Base-by-base conservation (phyloP, 2,329 filamentous ascomycete genomes). In the Talaromyces pinophilus region DNA sequence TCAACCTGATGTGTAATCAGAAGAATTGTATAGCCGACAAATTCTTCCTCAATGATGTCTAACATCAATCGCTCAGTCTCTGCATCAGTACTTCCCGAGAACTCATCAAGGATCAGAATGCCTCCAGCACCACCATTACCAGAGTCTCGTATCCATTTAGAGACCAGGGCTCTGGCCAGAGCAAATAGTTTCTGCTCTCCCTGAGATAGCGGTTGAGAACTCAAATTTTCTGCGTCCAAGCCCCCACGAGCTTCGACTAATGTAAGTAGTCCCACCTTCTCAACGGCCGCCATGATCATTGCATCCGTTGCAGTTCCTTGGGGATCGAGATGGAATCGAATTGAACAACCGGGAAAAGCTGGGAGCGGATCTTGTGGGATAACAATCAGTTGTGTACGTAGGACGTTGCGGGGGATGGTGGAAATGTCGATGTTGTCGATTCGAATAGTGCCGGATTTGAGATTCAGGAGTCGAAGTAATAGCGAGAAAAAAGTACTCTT, bases 181-280 rank as follows among this genome's bases (percentile, higher is more conserved):
- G 79, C 80, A 61, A 86, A 82, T 0, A 86, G 74, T 71, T 86
- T 84, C 57, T 77, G 77, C 71, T 87, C 81, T 0, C 84, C 84
- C 54, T 82, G 79, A 0, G 81, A 84, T 4, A 83, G 70, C 1
- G 71, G 70, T 1, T 78, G 68, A 2, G 73, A 69, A 0, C 70
- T 67, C 38, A 83, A 70, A 1, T 76, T 71, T 0, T 63, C 48
- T 2, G 70, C 72, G n/a, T 80, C 73, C 0, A 84, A 70, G 0
- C 80, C 81, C 1, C 80, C 80, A 1, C 72, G 71, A 0, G 71
- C 65, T 1, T 79, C 73, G 13, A 85, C 73, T 0, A 75, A 71
- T 0, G 76, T 69, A 76, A 78, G 81, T 0, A 86, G 72, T 17
- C 81, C 77, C 0, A 85, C 82, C 62, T 81, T 81, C 55, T 77